phyloP scores from a whole-genome alignment of 176 grass and related monocot species.

The Eragrostis curvula region DNA sequence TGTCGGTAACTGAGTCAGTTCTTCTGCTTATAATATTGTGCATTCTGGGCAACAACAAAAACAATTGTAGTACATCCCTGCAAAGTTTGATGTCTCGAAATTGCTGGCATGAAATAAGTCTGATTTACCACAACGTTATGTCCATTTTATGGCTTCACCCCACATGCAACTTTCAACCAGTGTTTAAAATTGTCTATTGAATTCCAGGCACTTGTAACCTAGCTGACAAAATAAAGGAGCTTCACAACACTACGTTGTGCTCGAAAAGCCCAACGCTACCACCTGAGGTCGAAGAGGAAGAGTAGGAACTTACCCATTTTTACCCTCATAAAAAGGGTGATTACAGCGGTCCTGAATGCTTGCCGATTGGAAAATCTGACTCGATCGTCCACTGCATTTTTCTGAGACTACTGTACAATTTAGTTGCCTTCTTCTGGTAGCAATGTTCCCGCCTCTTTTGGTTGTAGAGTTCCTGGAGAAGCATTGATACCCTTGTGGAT shows the following conservation, averaged over 20 bases:
- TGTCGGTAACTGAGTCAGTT: not conserved
- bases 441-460: not conserved
- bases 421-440: not conserved
- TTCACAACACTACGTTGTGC: conserved; percentile 83
- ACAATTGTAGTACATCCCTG: not conserved
- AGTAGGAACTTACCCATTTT: conserved; percentile 41
- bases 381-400: conserved; percentile 1
- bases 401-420: not conserved
- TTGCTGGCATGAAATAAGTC: not conserved
- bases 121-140: not conserved
- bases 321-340: not conserved
- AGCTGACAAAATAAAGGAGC: conserved; percentile 64
- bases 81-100: not conserved
- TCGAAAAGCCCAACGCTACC: conserved; percentile 84
- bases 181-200: not conserved
- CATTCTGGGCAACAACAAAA: not conserved
- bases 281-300: conserved; percentile 73
- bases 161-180: not conserved
- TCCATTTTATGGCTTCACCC: not conserved
- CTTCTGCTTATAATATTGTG: not conserved
- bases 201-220: conserved; percentile 73
- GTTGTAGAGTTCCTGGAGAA: not conserved
- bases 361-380: not conserved
- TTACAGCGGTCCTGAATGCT: not conserved
- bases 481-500: not conserved